phyloP scores from a whole-genome alignment of 768 basidiomycete species.

The Clitopilus passeckerianus region DNA sequence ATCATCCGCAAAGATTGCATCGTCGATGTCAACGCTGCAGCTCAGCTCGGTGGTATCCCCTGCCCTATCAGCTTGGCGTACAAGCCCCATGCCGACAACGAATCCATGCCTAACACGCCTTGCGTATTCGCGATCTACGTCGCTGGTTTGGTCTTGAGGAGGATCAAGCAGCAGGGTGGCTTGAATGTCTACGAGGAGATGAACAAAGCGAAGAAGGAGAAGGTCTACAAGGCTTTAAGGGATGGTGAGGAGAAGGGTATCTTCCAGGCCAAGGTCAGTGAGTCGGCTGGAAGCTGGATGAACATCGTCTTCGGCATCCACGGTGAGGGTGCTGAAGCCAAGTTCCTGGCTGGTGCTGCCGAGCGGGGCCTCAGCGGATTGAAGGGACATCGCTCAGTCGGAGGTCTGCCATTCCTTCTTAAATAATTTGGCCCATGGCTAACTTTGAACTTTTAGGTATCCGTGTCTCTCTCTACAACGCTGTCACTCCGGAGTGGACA shows the following conservation, averaged over 20 bases:
- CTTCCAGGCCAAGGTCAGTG: constrained; percentile 65
- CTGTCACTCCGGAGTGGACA: constrained; percentile 71
- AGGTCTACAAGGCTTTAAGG: constrained; percentile 69
- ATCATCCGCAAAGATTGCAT: constrained; percentile 95
- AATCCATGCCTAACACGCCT: constrained; percentile 90
- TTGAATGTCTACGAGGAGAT: constrained; percentile 56
- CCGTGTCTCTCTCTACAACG: constrained; percentile 87
- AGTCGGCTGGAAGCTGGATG: constrained; percentile 88
- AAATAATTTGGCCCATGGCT: neutral
- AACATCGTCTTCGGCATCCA: constrained; percentile 84
- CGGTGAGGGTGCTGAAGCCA: constrained; percentile 66
- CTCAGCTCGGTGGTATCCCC: constrained; percentile 62
- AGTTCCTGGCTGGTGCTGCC: constrained; percentile 81
- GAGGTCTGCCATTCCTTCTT: constrained; percentile 25
- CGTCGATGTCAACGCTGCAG: constrained; percentile 82
- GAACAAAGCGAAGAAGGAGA: constrained; percentile 71
- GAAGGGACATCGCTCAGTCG: constrained; percentile 84
- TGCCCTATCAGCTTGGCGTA: constrained; percentile 81
- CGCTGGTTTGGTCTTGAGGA: constrained; percentile 75
- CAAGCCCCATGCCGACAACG: constrained; percentile 72
- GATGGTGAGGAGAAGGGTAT: constrained; percentile 69
- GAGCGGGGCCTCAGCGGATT: constrained; percentile 75
- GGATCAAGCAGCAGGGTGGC: constrained; percentile 63
- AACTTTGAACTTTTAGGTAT: constrained; percentile 44
- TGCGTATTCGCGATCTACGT: constrained; percentile 90